phyloP scores from a whole-genome alignment of 2,329 filamentous ascomycete species.

The Colletotrichum sp. region DNA sequence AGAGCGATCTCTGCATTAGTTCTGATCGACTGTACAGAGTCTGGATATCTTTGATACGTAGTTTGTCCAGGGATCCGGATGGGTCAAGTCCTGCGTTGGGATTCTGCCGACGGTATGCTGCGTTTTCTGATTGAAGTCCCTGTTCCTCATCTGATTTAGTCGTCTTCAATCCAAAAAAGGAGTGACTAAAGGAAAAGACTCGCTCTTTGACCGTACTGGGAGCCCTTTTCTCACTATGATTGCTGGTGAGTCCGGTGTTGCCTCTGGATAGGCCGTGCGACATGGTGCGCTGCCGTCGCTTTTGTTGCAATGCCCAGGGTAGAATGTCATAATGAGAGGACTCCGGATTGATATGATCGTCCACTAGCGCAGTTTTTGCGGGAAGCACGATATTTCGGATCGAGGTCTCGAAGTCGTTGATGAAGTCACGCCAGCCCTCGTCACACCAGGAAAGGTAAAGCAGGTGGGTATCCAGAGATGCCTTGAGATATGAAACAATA shows the following conservation, averaged over 20 bases:
- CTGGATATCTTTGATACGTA: background rate
- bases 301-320: background rate
- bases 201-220: fast-evolving
- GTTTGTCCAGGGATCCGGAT: background rate
- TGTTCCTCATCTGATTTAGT: background rate
- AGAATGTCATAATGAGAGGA: fast-evolving
- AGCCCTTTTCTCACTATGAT: background rate
- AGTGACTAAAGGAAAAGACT: background rate
- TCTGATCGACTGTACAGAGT: background rate
- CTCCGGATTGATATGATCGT: background rate
- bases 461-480: background rate
- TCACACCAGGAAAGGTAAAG: background rate
- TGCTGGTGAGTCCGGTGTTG: background rate
- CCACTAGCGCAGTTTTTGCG: background rate
- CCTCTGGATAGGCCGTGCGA: fast-evolving
- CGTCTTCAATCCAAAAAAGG: background rate
- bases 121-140: background rate
- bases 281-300: background rate
- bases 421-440: background rate
- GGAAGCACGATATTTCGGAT: background rate
- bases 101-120: background rate
- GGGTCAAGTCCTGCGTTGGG: background rate
- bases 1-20: background rate
- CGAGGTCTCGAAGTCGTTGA: background rate
- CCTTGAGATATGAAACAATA: background rate